A percentile compares a stretch with the other conserved stretches of the same genome.
phyloP scores from a whole-genome alignment of 106 monocot genomes.

The Dioscorea alata region DNA sequence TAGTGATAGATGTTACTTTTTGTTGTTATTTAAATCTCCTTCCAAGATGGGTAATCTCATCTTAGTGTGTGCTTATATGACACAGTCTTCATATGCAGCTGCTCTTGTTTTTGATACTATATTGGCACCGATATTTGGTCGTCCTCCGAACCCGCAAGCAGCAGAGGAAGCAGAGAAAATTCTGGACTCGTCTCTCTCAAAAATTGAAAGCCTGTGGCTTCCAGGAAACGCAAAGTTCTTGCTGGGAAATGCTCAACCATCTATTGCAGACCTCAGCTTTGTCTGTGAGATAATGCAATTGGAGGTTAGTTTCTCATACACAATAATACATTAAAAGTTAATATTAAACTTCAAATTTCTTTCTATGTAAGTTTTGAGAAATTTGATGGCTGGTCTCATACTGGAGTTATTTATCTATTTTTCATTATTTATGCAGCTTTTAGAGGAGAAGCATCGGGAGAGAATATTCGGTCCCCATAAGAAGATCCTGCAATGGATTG shows the following conservation, averaged over 20 bases:
- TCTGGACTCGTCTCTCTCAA: constrained; percentile 51
- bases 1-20: no score
- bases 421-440: constrained; percentile 27
- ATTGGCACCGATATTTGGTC: constrained; percentile 71
- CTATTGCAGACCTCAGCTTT: constrained; percentile 96
- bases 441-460: constrained; percentile 39
- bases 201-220: constrained; percentile 76
- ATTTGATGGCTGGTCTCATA: neutral
- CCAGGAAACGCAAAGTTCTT: constrained; percentile 70
- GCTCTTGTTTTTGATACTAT: constrained; percentile 33
- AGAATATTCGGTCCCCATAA: constrained; percentile 48
- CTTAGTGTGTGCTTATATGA: neutral
- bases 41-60: neutral
- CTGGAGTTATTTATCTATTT: neutral
- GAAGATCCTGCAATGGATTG: constrained; percentile 62
- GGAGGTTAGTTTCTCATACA: constrained; percentile 45
- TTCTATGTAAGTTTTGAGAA: neutral
- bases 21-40: no score
- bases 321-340: neutral
- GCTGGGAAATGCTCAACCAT: constrained; percentile 64
- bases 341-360: neutral
- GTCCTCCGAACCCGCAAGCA: constrained; percentile 47
- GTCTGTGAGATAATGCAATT: constrained; percentile 95
- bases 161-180: constrained; percentile 60
- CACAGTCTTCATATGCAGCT: constrained; percentile 33